Percentiles rank a stretch among this genome's conserved stretches.
phyloP scores from a whole-genome alignment of 352 stramenopile species.

The Globisporangium cylindrosporum region DNA sequence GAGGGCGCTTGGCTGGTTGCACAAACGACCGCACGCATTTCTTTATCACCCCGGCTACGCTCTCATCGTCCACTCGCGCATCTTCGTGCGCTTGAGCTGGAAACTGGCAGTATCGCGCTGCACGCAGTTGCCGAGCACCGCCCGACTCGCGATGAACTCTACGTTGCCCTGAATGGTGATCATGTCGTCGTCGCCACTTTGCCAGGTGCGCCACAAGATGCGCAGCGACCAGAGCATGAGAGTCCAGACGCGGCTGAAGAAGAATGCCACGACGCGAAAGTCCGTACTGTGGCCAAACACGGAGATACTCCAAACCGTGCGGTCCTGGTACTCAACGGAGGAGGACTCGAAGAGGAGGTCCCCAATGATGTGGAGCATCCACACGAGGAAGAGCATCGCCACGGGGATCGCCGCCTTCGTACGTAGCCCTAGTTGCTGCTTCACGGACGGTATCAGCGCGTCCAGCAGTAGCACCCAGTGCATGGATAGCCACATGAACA shows the following conservation, averaged over 20 bases:
- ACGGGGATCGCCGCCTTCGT: not conserved
- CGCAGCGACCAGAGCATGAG: conserved; percentile 9
- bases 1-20: not conserved
- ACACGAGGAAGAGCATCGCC: not conserved
- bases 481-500: conserved; percentile 19
- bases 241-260: conserved; percentile 8
- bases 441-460: conserved; percentile 15
- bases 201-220: not conserved
- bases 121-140: not conserved
- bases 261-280: not conserved
- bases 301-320: not conserved
- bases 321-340: not conserved
- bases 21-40: not conserved
- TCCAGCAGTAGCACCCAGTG: conserved; percentile 24
- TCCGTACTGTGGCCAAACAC: not conserved
- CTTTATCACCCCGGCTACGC: not conserved
- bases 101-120: not conserved
- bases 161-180: not conserved
- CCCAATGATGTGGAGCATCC: not conserved
- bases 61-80: not conserved
- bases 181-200: not conserved
- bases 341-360: not conserved
- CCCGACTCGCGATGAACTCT: not conserved
- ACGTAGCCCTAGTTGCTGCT: conserved; percentile 11
- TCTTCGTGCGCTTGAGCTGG: not conserved